These are phyloP conservation scores for Carex pumila DNA, from an alignment of 176 grass and related monocot genomes.

Conservation along the genomic window DNA sequence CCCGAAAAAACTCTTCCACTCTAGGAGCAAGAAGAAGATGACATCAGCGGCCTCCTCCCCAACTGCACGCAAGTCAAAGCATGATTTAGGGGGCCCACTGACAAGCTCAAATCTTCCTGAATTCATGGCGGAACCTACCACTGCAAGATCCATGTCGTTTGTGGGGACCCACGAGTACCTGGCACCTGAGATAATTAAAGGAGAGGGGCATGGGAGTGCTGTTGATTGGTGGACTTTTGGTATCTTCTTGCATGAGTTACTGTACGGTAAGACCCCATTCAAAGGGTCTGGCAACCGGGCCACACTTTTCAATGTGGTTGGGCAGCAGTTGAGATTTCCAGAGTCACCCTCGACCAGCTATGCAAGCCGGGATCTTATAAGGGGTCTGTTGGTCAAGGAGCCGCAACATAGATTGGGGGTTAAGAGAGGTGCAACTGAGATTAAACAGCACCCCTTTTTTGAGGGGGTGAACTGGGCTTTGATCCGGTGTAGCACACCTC, in stretches of 20 bases:
- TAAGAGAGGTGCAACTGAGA: conserved; percentile 88
- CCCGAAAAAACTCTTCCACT: conserved; percentile 57
- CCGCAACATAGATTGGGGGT: conserved; percentile 75
- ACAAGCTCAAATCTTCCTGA: conserved; percentile 57
- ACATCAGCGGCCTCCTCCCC: conserved; percentile 6
- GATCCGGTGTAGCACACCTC: conserved; percentile 81
- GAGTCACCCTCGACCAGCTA: conserved; percentile 73
- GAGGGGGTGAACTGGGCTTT: conserved; percentile 96
- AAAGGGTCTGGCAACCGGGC: conserved; percentile 87
- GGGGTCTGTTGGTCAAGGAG: conserved; percentile 85
- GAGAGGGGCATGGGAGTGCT: conserved; percentile 89
- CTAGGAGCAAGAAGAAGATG: conserved; percentile 74
- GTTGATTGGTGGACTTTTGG: conserved; percentile 99
- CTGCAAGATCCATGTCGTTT: conserved; percentile 87
- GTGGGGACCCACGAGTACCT: conserved; percentile 91
- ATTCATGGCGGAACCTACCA: conserved; percentile 71
- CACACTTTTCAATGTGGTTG: conserved; percentile 89
- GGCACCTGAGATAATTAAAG: conserved; percentile 93
- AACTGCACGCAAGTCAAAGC: background rate
- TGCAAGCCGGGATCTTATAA: conserved; percentile 69
- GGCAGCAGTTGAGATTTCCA: conserved; percentile 72
- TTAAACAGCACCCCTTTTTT: conserved; percentile 91
- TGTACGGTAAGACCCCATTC: conserved; percentile 95
- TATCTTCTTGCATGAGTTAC: conserved; percentile 79
- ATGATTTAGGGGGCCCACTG: conserved; percentile 27